These are phyloP conservation scores for Tricholoma sp. DNA, from an alignment of 768 basidiomycete genomes.

Conservation along the genomic window DNA sequence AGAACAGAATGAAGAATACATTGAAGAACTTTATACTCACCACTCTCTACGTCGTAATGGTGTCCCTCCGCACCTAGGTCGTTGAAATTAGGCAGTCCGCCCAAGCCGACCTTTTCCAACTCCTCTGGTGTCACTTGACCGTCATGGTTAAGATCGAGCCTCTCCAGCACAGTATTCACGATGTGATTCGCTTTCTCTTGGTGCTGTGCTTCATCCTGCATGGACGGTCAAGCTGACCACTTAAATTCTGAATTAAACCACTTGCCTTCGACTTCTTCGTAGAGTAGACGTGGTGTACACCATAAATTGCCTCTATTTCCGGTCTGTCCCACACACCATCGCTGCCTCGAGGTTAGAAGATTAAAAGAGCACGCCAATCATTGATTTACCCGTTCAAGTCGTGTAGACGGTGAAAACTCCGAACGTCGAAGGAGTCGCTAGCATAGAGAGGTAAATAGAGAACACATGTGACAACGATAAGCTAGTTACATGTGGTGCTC, in stretches of 20 bases:
- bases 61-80: conserved; percentile 86
- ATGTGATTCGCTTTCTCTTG: conserved; percentile 79
- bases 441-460: conserved; percentile 5
- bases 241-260: not conserved
- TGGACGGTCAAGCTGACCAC: not conserved
- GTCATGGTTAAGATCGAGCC: conserved; percentile 73
- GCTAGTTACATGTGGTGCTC: conserved; percentile 78
- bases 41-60: conserved; percentile 89
- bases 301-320: conserved; percentile 95
- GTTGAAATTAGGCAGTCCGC: conserved; percentile 79
- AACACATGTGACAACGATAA: not conserved
- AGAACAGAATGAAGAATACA: not conserved
- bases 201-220: conserved; percentile 70
- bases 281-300: conserved; percentile 88
- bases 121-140: conserved; percentile 66
- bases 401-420: conserved; percentile 94
- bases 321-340: conserved; percentile 80
- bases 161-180: conserved; percentile 61
- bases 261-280: conserved; percentile 72
- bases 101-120: conserved; percentile 65
- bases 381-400: conserved; percentile 76
- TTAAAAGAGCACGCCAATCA: not conserved
- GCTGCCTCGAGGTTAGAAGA: conserved; percentile 28
- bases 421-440: conserved; percentile 77
- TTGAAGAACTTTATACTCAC: conserved; percentile 35